Conservation (phyloP, 805 yeast species). For the Maudiozyma turicensis region DNA sequence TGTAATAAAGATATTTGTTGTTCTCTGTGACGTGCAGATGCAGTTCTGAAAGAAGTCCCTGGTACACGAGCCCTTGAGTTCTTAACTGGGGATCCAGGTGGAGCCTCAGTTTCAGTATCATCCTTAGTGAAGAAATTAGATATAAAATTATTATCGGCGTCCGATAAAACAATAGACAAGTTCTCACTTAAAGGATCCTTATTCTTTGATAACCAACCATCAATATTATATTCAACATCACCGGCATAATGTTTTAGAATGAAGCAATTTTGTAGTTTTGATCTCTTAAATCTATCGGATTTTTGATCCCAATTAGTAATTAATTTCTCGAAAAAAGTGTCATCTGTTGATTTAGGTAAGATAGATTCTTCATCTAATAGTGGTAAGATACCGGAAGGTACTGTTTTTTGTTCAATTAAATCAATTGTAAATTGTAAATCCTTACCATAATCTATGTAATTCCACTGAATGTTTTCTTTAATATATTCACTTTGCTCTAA, state of each 20-base stretch:
- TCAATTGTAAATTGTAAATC: constrained; percentile 93
- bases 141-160: constrained; percentile 50
- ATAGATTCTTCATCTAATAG: constrained; percentile 91
- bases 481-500: constrained; percentile 94
- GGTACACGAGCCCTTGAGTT: neutral
- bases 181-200: constrained; percentile 85
- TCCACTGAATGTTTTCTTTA: constrained; percentile 91
- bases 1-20: constrained; percentile 65
- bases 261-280: constrained; percentile 69
- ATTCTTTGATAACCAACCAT: constrained; percentile 90
- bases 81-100: neutral
- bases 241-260: constrained; percentile 91
- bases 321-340: constrained; percentile 72
- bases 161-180: constrained; percentile 48
- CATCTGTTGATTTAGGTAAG: constrained; percentile 82
- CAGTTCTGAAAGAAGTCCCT: constrained; percentile 38
- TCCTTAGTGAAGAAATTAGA: constrained; percentile 40
- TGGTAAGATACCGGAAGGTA: constrained; percentile 75
- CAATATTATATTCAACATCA: constrained; percentile 84
- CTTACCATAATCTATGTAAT: constrained; percentile 89
- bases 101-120: neutral
- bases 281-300: constrained; percentile 55
- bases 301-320: constrained; percentile 50
- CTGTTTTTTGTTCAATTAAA: constrained; percentile 59
- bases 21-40: constrained; percentile 81